A percentile compares a stretch with the other conserved stretches of the same genome.
phyloP scores from a whole-genome alignment of 1,284 basidiomycete genomes.

The Porodaedalea pini region DNA sequence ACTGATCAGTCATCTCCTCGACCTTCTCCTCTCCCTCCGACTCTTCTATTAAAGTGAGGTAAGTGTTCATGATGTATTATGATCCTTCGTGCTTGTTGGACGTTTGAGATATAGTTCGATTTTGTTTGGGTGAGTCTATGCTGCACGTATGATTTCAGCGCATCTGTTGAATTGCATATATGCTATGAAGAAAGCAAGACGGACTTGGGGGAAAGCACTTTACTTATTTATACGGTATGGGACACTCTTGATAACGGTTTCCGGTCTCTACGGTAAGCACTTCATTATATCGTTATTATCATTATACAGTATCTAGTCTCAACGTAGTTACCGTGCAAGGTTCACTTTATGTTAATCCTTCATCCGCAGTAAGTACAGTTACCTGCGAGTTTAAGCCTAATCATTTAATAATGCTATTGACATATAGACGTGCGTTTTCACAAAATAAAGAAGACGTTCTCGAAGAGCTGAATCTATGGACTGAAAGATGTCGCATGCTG shows the following conservation, averaged over 20 bases:
- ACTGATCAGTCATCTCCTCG: background rate
- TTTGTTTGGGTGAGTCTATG: too few species aligned
- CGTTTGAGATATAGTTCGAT: too few species aligned
- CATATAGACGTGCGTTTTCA: background rate
- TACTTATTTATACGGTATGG: background rate
- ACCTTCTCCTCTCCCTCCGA: too few species aligned
- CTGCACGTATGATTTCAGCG: too few species aligned
- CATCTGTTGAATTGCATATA: background rate
- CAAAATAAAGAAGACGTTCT: too few species aligned
- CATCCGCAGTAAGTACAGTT: background rate
- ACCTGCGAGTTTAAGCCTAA: background rate
- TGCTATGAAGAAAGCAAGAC: background rate
- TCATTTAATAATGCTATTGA: too few species aligned
- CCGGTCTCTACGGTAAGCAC: background rate
- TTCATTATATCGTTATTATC: background rate
- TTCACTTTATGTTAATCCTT: background rate
- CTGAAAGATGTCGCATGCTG: background rate
- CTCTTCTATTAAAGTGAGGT: background rate
- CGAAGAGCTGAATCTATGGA: too few species aligned
- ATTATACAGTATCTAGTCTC: background rate
- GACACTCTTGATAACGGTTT: background rate
- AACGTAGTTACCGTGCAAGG: background rate
- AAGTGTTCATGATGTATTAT: background rate
- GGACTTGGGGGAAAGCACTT: background rate
- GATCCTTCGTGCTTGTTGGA: background rate